These are phyloP conservation scores for Aspergillus pseudoterreus DNA, from an alignment of 2,329 filamentous ascomycete genomes.

Conservation along the genomic window DNA sequence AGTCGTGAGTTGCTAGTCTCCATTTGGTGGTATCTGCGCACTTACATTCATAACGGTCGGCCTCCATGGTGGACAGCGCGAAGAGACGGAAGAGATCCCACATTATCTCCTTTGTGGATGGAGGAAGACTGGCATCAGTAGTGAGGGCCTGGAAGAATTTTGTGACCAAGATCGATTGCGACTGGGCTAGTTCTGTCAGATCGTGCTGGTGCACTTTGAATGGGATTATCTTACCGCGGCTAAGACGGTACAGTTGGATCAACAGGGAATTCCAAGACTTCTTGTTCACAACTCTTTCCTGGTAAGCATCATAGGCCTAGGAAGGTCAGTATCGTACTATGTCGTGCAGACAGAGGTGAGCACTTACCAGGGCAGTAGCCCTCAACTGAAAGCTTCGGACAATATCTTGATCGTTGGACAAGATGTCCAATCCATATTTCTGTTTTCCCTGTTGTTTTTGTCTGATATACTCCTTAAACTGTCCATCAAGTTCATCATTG, in stretches of 20 bases:
- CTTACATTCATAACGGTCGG: constrained; percentile 29
- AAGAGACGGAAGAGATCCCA: constrained; percentile 47
- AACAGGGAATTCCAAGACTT: constrained; percentile 46
- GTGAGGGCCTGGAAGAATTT: constrained; percentile 44
- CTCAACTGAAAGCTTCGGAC: neutral
- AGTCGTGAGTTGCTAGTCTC: neutral
- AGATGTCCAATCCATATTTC: constrained; percentile 2
- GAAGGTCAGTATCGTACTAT: constrained; percentile 1
- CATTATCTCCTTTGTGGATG: constrained; percentile 31
- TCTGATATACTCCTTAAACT: constrained; percentile 14
- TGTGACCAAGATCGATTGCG: constrained; percentile 46
- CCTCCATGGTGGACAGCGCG: constrained; percentile 46
- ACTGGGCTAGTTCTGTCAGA: constrained; percentile 37
- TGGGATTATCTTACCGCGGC: constrained; percentile 17
- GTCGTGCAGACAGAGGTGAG: neutral
- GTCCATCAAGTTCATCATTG: constrained; percentile 14
- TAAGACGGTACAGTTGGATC: constrained; percentile 28
- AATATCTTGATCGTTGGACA: neutral
- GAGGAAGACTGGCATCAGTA: constrained; percentile 21
- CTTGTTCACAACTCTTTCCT: constrained; percentile 44
- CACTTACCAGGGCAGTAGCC: neutral
- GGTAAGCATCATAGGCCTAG: constrained; percentile 37
- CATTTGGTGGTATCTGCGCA: neutral
- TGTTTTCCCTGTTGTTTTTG: neutral
- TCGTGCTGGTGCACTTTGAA: neutral